Evolutionary conservation across 2,329 filamentous ascomycete genomes (phyloP).

Genomic region (Pseudocercospora ulei): DNA sequence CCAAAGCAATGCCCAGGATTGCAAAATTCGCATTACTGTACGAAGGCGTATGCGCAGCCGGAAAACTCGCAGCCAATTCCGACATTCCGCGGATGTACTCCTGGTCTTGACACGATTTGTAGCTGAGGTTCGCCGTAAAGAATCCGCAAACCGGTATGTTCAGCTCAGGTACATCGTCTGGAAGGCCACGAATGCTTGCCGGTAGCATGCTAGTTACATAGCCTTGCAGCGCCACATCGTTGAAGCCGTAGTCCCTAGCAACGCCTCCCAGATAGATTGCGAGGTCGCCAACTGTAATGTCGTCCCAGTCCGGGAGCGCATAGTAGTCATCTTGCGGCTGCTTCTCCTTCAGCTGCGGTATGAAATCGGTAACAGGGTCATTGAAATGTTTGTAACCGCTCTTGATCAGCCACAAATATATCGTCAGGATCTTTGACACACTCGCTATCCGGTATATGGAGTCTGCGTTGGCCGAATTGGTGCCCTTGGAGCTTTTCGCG

Average conservation of each 20-base stretch:
- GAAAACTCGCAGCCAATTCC: conserved; percentile 17
- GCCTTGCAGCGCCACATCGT: conserved; percentile 14
- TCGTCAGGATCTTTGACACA: conserved; percentile 19
- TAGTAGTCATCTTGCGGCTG: conserved; percentile 29
- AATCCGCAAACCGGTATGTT: conserved; percentile 19
- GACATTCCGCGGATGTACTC: conserved; percentile 11
- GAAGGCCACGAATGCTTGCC: conserved; percentile 19
- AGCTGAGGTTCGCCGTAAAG: conserved; percentile 13
- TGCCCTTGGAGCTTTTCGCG: conserved; percentile 13
- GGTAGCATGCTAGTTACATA: conserved; percentile 14
- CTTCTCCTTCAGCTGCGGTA: conserved; percentile 36
- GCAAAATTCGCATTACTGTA: conserved; percentile 23
- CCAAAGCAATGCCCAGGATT: conserved; percentile 15
- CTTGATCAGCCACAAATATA: conserved; percentile 22
- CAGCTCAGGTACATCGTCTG: conserved; percentile 8
- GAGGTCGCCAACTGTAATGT: conserved; percentile 42
- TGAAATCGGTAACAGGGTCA: conserved; percentile 39
- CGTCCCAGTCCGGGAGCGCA: conserved; percentile 40
- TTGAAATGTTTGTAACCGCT: conserved; percentile 18
- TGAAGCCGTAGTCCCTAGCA: conserved; percentile 19
- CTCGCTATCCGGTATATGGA: conserved; percentile 21
- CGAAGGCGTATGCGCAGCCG: conserved; percentile 16
- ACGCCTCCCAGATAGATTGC: conserved; percentile 43
- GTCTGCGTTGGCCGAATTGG: conserved; percentile 17
- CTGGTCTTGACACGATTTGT: conserved; percentile 10